Conservation (phyloP, 345 rosid genomes). For the Eucalyptus pauciflora region DNA sequence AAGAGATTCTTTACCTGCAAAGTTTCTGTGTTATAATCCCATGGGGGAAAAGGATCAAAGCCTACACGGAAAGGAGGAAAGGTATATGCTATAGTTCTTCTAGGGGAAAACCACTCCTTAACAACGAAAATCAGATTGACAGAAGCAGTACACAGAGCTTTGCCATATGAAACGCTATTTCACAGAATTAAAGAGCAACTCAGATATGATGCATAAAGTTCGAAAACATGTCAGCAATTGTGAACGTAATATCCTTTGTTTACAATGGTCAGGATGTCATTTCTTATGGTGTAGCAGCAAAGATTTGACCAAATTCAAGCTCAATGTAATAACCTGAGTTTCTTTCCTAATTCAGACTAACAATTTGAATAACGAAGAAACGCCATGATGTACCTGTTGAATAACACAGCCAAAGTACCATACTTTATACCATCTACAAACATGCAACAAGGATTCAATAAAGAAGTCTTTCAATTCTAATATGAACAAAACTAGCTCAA, state of each 20-base stretch:
- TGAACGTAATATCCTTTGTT: not conserved
- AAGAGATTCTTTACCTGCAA: constrained; percentile 83
- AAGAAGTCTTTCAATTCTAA: not conserved
- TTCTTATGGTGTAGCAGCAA: not conserved
- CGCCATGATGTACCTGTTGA: not conserved
- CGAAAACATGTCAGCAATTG: not conserved
- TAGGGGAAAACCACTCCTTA: not conserved
- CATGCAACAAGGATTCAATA: not conserved
- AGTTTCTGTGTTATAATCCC: not conserved
- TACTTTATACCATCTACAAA: not conserved
- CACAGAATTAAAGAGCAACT: not conserved
- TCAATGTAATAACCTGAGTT: not conserved
- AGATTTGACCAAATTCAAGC: not conserved
- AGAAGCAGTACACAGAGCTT: not conserved
- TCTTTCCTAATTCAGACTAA: not conserved
- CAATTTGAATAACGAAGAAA: not conserved
- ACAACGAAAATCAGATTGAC: not conserved
- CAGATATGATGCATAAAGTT: not conserved
- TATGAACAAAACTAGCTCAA: not conserved
- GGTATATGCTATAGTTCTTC: not conserved
- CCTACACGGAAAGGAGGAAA: not conserved
- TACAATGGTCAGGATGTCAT: not conserved
- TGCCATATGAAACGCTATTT: not conserved
- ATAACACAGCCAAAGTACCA: not conserved
- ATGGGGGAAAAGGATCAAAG: not conserved